Conservation (phyloP, 768 basidiomycete genomes). For the Russula abietina region DNA sequence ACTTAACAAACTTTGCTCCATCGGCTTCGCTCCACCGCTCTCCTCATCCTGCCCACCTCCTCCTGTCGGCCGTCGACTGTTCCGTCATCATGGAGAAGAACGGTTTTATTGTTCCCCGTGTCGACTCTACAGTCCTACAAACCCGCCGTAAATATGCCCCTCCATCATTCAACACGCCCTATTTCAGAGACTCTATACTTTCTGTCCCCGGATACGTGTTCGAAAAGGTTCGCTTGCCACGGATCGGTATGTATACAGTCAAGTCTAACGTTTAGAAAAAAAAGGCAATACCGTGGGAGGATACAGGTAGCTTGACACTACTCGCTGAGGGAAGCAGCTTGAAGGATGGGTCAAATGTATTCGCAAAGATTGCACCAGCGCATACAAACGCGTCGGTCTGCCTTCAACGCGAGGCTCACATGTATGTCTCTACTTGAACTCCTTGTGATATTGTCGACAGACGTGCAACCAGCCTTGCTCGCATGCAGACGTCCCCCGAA, state of each 20-base stretch:
- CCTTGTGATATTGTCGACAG: neutral
- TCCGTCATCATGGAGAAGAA: slow-evolving; percentile 7
- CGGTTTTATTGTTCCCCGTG: slow-evolving; percentile 1
- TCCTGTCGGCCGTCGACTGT: neutral
- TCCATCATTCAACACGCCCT: slow-evolving; percentile 51
- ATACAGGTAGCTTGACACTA: slow-evolving; percentile 65
- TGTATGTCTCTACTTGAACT: slow-evolving; percentile 35
- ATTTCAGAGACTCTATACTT: slow-evolving; percentile 49
- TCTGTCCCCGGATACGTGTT: slow-evolving; percentile 70
- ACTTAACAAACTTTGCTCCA: slow-evolving; percentile 1
- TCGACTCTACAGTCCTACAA: slow-evolving; percentile 2
- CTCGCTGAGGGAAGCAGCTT: slow-evolving; percentile 63
- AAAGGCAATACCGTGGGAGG: slow-evolving; percentile 61
- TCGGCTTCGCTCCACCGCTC: neutral
- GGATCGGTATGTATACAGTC: neutral
- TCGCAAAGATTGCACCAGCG: slow-evolving; percentile 69
- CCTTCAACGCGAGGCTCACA: slow-evolving; percentile 66
- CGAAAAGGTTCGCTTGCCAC: slow-evolving; percentile 45
- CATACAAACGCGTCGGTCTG: slow-evolving; percentile 69
- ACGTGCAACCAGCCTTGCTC: slow-evolving; percentile 40
- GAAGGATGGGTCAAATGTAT: slow-evolving; percentile 60
- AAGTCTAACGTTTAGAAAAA: neutral
- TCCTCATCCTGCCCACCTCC: neutral
- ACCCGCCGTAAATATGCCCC: slow-evolving; percentile 48
- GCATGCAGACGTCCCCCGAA: slow-evolving; percentile 44